Base-by-base conservation (phyloP, 2,329 filamentous ascomycete species). In the Coniochaeta pulveracea region DNA sequence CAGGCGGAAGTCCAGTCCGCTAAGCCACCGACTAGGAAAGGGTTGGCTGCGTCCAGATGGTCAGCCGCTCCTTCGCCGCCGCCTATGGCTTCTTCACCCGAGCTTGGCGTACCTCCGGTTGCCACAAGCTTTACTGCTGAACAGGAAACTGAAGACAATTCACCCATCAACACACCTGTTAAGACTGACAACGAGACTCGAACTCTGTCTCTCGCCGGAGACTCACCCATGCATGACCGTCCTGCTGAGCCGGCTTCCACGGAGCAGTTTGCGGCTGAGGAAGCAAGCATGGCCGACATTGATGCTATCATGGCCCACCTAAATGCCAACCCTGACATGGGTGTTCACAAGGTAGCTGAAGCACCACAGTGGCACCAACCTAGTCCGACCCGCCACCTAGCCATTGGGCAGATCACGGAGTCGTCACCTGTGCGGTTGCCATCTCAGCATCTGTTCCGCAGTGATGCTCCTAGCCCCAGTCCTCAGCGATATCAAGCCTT, bases 241-340 rank as follows among this genome's bases (percentile, higher is more conserved):
- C n/a, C n/a, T n/a, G n/a, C n/a, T n/a, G n/a, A n/a, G n/a, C n/a
- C n/a, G n/a, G n/a, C n/a, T n/a, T n/a, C n/a, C n/a, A n/a, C 9
- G 19, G n/a, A 10, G 12, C 28, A 21, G 18, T 22, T 31, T 10
- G 28, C 5, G 3, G 18, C 28, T 10, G 47, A 47, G 14, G 63
- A 64, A 40, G 65, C 61, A 6, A 72, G 78, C 0, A 84, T 84
- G 45, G 80, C 89, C 44, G 86, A 95, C 50, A 88, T 95, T 47
- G 88, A 95, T 60, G 85, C 81, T 27, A 77, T 95, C 34, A 94
- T 96, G 85, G 75, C 80, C 42, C 80, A 91, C 39, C 70, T 95
- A 46, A 80, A 85, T 46, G 71, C 78, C 37, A 73, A 85, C 43
- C 81, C 80, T 2, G 76, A 80, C 33, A 73, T 81, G 52, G 83